phyloP scores from a whole-genome alignment of 345 rosid genomes.

The Brassica nigra region DNA sequence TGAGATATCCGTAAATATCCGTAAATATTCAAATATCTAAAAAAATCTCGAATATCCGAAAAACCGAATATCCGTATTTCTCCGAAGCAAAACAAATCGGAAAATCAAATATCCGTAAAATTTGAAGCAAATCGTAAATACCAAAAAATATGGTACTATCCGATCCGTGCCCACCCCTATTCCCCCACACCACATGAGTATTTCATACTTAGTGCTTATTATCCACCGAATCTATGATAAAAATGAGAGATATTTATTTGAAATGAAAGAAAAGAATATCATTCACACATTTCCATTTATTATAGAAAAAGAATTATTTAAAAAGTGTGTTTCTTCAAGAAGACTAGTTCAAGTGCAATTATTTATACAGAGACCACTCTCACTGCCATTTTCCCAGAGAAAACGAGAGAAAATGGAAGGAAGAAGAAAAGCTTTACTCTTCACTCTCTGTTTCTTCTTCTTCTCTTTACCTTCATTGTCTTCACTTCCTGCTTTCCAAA shows the following conservation, averaged over 20 bases:
- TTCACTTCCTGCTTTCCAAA: slow-evolving; percentile 44
- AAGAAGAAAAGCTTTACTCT: slow-evolving; percentile 35
- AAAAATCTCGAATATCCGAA: no score
- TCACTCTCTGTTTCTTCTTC: slow-evolving; percentile 42
- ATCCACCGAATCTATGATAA: slow-evolving; percentile 33
- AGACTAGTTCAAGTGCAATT: slow-evolving; percentile 13
- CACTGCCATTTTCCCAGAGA: slow-evolving; percentile 31
- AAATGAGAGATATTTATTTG: slow-evolving; percentile 20
- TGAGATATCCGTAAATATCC: no score
- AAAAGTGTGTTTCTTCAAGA: slow-evolving; percentile 14
- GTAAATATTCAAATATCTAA: no score
- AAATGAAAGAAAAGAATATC: not conserved
- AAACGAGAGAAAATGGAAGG: slow-evolving; percentile 33
- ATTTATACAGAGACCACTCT: slow-evolving; percentile 33
- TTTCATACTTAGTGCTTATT: slow-evolving; percentile 10
- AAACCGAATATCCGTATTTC: no score
- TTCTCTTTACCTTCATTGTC: slow-evolving; percentile 40
- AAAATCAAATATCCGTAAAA: no score
- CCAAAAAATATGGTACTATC: no score
- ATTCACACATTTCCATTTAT: not conserved
- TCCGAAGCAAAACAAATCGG: no score
- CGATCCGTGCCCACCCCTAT: no score
- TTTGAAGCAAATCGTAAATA: no score
- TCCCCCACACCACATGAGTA: slow-evolving; percentile 11
- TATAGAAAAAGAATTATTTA: not conserved